Evolutionary conservation across 2,329 filamentous ascomycete species (phyloP).

Genomic region (Ceratocystis destructans): DNA sequence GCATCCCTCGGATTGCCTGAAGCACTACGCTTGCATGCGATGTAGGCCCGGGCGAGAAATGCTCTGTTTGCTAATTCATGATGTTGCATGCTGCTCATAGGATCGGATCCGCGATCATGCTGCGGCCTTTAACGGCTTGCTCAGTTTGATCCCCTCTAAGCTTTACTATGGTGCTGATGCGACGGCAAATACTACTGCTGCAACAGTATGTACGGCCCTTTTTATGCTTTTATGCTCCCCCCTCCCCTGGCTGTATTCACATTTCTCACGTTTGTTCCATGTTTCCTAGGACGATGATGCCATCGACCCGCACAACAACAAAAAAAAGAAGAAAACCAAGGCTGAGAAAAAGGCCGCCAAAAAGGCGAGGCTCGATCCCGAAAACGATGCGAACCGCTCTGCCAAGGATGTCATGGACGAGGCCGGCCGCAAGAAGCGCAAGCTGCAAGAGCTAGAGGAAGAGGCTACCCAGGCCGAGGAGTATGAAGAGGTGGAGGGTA

Average conservation of each 20-base stretch:
- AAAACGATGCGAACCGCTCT: conserved; percentile 63
- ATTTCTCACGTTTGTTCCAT: background rate
- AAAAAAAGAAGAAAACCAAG: conserved; percentile 86
- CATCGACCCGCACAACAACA: conserved; percentile 32
- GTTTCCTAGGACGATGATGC: conserved; percentile 60
- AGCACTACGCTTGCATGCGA: background rate
- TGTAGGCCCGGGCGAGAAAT: background rate
- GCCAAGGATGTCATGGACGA: conserved; percentile 92
- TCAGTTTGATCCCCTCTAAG: conserved; percentile 80
- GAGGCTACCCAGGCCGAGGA: conserved; percentile 31
- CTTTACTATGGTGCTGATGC: conserved; percentile 82
- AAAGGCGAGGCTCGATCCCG: conserved; percentile 79
- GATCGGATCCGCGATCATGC: conserved; percentile 46
- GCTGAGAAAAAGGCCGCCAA: conserved; percentile 71
- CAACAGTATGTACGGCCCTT: conserved; percentile 44
- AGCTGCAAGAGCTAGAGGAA: conserved; percentile 43
- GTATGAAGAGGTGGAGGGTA: conserved; percentile 37
- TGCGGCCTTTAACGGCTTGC: conserved; percentile 70
- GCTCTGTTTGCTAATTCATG: conserved; percentile 11
- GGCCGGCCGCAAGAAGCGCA: conserved; percentile 61
- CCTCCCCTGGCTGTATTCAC: background rate
- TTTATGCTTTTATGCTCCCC: background rate
- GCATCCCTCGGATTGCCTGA: background rate
- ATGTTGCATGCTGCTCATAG: conserved; percentile 25
- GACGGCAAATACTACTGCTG: conserved; percentile 43